Conservation (phyloP, 1,139 yeast genomes). For the Groenewaldozyma sp. region DNA sequence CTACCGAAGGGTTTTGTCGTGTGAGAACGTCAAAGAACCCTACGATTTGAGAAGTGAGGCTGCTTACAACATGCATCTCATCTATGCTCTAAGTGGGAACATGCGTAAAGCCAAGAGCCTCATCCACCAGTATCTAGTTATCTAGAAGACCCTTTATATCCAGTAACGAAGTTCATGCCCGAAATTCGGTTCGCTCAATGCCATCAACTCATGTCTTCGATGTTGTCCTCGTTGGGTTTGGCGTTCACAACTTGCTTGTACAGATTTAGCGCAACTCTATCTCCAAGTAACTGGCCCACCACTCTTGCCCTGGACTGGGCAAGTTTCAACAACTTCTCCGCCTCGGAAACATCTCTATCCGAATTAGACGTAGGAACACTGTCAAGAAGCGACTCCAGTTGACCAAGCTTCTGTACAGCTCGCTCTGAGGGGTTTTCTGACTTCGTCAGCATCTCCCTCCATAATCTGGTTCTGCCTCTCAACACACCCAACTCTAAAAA, state of each 20-base stretch:
- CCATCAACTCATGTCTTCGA: slow-evolving; percentile 16
- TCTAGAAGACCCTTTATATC: slow-evolving; percentile 6
- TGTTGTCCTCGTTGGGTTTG: slow-evolving; percentile 27
- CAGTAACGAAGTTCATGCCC: neutral
- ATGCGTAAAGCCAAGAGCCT: slow-evolving; percentile 49
- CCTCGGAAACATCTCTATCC: slow-evolving; percentile 25
- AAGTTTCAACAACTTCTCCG: slow-evolving; percentile 23
- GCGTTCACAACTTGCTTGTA: slow-evolving; percentile 22
- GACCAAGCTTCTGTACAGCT: slow-evolving; percentile 6
- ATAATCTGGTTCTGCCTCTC: slow-evolving; percentile 41
- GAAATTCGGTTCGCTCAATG: no score
- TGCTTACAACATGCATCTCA: slow-evolving; percentile 72
- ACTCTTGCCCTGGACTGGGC: slow-evolving; percentile 28
- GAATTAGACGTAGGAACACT: slow-evolving; percentile 24
- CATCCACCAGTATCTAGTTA: slow-evolving; percentile 51
- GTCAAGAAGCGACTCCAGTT: slow-evolving; percentile 17
- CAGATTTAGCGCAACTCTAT: slow-evolving; percentile 14
- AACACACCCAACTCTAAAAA: slow-evolving; percentile 57
- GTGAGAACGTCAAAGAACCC: slow-evolving; percentile 29
- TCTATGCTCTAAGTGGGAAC: slow-evolving; percentile 72
- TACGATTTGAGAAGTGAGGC: slow-evolving; percentile 65
- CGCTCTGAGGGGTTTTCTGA: slow-evolving; percentile 4
- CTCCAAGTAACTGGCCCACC: slow-evolving; percentile 20
- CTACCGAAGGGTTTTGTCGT: slow-evolving; percentile 54
- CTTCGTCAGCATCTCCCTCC: slow-evolving; percentile 18